These are phyloP conservation scores for Nicotiana benthamiana DNA, from an alignment of 257 asterid species.

Conservation along the genomic window DNA sequence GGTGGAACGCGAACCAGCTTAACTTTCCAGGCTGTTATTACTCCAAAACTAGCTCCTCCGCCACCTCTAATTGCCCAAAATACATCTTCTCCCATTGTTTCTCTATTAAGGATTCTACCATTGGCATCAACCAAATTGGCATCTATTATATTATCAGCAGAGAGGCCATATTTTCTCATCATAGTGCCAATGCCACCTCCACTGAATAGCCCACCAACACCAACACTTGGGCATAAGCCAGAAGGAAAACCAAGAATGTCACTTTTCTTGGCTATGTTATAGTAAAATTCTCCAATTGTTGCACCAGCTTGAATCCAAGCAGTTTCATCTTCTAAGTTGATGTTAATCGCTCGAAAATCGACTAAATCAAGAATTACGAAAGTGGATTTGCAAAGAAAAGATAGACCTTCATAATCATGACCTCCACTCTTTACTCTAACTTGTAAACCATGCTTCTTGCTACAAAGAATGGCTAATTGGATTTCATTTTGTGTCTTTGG, in stretches of 20 bases:
- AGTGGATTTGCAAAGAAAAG: conserved; percentile 8
- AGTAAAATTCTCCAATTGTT: conserved; percentile 23
- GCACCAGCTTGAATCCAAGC: conserved; percentile 29
- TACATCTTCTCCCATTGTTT: conserved; percentile 17
- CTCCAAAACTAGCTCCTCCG: conserved; percentile 27
- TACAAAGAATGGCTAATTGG: conserved; percentile 12
- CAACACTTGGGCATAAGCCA: conserved; percentile 27
- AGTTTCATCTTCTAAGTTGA: conserved; percentile 13
- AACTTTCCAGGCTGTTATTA: conserved; percentile 20
- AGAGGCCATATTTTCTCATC: conserved; percentile 22
- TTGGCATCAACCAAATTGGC: conserved; percentile 15
- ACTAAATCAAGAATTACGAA: conserved; percentile 17
- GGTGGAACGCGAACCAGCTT: conserved; percentile 14
- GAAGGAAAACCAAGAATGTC: conserved; percentile 18
- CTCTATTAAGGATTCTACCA: conserved; percentile 10
- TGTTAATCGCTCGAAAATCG: neutral
- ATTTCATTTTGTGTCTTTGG: conserved; percentile 17
- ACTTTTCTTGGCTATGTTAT: conserved; percentile 16
- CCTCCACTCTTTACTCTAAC: conserved; percentile 24
- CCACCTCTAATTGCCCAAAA: conserved; percentile 34
- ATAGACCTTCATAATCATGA: conserved; percentile 29
- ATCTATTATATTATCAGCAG: conserved; percentile 22
- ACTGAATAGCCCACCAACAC: conserved; percentile 28
- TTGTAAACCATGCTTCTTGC: conserved; percentile 11
- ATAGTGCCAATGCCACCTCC: conserved; percentile 34